These are phyloP conservation scores for Rosellinia necatrix DNA, from an alignment of 2,329 filamentous ascomycete species.

Conservation along the genomic window DNA sequence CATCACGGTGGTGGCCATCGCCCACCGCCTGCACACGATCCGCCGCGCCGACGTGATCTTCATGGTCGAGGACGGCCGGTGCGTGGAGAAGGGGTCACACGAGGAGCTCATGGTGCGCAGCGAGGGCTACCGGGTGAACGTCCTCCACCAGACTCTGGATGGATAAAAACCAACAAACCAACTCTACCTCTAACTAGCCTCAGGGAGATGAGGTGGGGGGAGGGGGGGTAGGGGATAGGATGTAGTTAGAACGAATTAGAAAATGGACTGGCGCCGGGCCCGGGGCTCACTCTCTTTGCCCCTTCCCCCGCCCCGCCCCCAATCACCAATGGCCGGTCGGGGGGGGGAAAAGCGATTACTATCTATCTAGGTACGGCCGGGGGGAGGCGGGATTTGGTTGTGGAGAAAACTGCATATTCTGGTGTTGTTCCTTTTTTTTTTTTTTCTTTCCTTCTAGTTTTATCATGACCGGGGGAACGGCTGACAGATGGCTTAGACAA, in stretches of 20 bases:
- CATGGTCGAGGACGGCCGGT: conserved; percentile 57
- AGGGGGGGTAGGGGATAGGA: neutral
- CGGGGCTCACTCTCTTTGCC: too few relatives aligned
- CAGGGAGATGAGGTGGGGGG: conserved; percentile 7
- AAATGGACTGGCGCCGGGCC: too few relatives aligned
- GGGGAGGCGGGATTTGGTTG: too few relatives aligned
- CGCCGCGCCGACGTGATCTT: conserved; percentile 62
- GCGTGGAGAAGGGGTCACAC: conserved; percentile 58
- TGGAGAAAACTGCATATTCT: neutral
- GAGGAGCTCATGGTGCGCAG: conserved; percentile 58
- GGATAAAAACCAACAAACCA: too few relatives aligned
- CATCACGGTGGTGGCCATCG: conserved; percentile 63
- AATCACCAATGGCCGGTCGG: too few relatives aligned
- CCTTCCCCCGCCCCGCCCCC: too few relatives aligned
- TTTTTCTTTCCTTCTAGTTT: too few relatives aligned
- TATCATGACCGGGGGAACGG: too few relatives aligned
- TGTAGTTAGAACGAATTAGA: neutral
- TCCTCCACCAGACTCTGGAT: conserved; percentile 54
- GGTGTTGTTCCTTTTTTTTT: too few relatives aligned
- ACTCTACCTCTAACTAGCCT: too few relatives aligned
- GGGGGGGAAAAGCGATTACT: too few relatives aligned
- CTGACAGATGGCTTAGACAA: conserved; percentile 17
- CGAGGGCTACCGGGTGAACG: conserved; percentile 58
- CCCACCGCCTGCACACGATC: conserved; percentile 62
- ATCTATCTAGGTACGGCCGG: too few relatives aligned